Percentiles rank a stretch among this genome's conserved stretches.
These are phyloP conservation scores for Polysphondylium violaceum DNA, from an alignment of 78 protist genomes.

Conservation along the genomic window DNA sequence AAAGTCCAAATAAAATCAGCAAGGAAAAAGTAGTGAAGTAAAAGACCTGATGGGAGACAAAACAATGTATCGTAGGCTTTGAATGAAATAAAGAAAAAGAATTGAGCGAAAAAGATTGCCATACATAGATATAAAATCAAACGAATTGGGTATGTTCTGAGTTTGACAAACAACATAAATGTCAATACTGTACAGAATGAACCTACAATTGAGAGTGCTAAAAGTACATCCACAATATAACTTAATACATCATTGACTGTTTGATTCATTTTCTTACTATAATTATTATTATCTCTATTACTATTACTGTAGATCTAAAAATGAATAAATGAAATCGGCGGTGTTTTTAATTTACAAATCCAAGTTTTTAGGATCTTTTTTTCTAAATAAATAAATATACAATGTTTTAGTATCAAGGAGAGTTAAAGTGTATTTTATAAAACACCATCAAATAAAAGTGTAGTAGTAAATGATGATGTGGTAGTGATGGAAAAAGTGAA, in stretches of 20 bases:
- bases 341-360: not conserved
- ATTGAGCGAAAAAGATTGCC: constrained; percentile 63
- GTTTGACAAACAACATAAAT: constrained; percentile 61
- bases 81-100: constrained; percentile 66
- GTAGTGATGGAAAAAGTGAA: no score
- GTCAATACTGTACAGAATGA: constrained; percentile 70
- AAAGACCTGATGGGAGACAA: constrained; percentile 61
- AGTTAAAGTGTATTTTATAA: not conserved
- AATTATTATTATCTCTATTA: constrained; percentile 4
- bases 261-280: constrained; percentile 16
- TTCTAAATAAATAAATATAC: no score
- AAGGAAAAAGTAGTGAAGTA: constrained; percentile 78
- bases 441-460: no score
- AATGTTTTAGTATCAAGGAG: not conserved
- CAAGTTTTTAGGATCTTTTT: no score
- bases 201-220: constrained; percentile 77
- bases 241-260: constrained; percentile 37
- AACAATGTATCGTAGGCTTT: constrained; percentile 24
- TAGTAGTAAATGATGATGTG: no score
- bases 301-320: not conserved
- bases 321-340: not conserved
- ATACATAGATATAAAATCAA: constrained; percentile 73
- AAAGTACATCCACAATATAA: constrained; percentile 74
- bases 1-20: constrained; percentile 83
- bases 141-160: constrained; percentile 83